Evolutionary conservation across 129 eudicot species (phyloP).

Genomic region (Silybum marianum): DNA sequence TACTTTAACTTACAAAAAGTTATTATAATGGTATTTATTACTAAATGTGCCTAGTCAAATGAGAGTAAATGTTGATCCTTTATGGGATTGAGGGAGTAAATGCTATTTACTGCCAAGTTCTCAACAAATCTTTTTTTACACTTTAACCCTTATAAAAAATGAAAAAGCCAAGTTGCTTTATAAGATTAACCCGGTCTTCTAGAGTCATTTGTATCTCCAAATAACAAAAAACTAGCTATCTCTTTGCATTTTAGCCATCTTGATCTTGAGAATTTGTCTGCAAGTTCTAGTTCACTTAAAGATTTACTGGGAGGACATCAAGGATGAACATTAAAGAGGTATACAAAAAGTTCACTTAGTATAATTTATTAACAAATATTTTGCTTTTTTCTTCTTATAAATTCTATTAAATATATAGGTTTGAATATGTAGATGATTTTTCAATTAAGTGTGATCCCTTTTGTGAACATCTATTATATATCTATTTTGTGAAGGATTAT

Average conservation of each 20-base stretch:
- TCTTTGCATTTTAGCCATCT: background rate
- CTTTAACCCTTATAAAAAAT: background rate
- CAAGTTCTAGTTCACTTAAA: background rate
- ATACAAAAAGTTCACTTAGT: background rate
- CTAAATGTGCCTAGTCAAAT: background rate
- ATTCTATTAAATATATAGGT: too few relatives aligned
- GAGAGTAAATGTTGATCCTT: background rate
- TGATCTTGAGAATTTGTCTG: background rate
- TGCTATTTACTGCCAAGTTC: background rate
- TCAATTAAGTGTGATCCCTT: background rate
- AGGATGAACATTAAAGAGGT: background rate
- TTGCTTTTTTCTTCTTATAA: background rate
- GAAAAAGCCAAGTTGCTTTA: background rate
- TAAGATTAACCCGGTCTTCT: background rate
- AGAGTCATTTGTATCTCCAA: background rate
- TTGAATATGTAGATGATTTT: background rate
- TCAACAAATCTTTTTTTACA: too few relatives aligned
- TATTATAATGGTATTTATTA: too few relatives aligned
- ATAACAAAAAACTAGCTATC: background rate
- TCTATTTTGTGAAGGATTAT: background rate
- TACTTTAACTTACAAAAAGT: background rate
- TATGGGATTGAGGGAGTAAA: background rate
- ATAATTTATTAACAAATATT: too few relatives aligned
- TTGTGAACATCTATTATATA: background rate
- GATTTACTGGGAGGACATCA: background rate